Conservation (phyloP, 805 yeast genomes). For the Starmerella vaccinii region DNA sequence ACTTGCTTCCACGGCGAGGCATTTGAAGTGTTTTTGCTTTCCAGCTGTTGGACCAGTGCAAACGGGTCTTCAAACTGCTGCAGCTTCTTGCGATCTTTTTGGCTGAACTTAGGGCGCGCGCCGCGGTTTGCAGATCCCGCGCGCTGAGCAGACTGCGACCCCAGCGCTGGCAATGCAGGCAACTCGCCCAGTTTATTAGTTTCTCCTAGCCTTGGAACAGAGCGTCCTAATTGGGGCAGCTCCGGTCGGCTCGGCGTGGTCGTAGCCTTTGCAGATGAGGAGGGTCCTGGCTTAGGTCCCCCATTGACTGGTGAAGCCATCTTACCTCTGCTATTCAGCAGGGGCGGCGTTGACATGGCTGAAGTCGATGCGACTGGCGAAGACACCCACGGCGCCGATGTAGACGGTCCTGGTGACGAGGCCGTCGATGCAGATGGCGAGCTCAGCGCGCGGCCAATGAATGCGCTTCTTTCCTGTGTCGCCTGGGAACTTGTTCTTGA, state of each 20-base stretch:
- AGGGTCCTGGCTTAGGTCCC: no score
- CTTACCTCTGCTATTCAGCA: not conserved
- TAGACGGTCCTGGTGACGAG: not conserved
- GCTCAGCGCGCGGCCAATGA: not conserved
- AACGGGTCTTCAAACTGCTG: conserved; percentile 14
- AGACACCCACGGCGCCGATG: not conserved
- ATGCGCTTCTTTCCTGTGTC: not conserved
- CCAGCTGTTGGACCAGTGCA: conserved; percentile 8
- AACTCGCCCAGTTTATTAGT: not conserved
- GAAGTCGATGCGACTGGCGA: not conserved
- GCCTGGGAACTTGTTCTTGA: conserved; percentile 3
- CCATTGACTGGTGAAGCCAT: not conserved
- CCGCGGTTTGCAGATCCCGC: not conserved
- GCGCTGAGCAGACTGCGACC: conserved; percentile 7
- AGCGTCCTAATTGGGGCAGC: not conserved
- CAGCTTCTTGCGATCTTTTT: conserved; percentile 8
- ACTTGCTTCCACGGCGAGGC: conserved; percentile 23
- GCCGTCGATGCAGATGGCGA: not conserved
- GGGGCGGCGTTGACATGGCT: not conserved
- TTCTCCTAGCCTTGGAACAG: not conserved
- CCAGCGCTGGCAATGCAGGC: conserved; percentile 13
- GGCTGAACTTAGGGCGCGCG: conserved; percentile 12
- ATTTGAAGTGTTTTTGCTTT: conserved; percentile 1
- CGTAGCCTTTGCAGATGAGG: not conserved
- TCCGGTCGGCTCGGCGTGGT: not conserved